Conservation (phyloP, 164 flowering plant species). For the Aristolochia californica region DNA sequence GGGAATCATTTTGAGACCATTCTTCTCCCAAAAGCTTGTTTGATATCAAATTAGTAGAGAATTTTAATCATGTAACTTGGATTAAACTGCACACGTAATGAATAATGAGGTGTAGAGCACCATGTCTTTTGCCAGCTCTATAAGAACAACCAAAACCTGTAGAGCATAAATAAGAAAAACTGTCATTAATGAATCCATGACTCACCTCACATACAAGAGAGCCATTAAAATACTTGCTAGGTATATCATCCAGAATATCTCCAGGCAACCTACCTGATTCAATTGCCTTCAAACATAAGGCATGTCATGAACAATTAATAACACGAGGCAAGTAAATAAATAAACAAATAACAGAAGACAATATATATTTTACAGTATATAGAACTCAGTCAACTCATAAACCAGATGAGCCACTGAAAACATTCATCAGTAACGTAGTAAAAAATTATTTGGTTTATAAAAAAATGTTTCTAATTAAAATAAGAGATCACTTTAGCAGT, state of each 20-base stretch:
- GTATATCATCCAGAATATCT: conserved; percentile 74
- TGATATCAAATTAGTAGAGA: too few relatives aligned
- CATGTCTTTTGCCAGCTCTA: not conserved
- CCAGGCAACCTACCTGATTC: conserved; percentile 88
- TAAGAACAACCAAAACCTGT: not conserved
- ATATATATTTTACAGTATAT: not conserved
- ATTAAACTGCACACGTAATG: too few relatives aligned
- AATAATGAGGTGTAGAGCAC: not conserved
- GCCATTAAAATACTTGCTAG: conserved; percentile 78
- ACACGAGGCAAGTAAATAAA: not conserved
- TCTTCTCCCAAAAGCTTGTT: too few relatives aligned
- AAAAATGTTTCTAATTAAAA: too few relatives aligned
- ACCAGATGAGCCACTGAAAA: too few relatives aligned
- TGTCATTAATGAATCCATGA: not conserved
- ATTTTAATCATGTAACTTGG: too few relatives aligned
- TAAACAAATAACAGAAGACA: not conserved
- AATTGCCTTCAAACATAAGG: conserved; percentile 56
- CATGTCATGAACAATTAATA: not conserved
- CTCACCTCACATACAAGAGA: conserved; percentile 72
- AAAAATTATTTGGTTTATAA: too few relatives aligned
- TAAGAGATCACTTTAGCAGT: not conserved
- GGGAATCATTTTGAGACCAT: too few relatives aligned
- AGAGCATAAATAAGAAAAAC: not conserved
- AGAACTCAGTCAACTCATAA: too few relatives aligned
- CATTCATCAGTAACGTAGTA: too few relatives aligned